Conservation (phyloP, 495 filamentous ascomycete species). For the Cudoniella acicularis region DNA sequence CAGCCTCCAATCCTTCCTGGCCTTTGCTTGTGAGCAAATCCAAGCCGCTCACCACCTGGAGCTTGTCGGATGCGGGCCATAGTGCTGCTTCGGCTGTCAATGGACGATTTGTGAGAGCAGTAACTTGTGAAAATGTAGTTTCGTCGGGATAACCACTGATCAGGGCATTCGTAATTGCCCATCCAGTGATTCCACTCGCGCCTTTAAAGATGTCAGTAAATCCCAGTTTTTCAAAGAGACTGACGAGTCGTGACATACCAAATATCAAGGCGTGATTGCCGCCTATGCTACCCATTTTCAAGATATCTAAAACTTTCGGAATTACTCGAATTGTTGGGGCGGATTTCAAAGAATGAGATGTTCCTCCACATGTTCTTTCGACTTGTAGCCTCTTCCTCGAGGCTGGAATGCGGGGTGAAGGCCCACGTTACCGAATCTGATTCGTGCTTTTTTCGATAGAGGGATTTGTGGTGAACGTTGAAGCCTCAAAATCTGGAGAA, state of each 20-base stretch:
- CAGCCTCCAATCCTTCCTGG: conserved; percentile 30
- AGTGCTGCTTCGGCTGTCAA: conserved; percentile 32
- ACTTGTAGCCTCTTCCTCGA: background rate
- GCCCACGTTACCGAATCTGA: background rate
- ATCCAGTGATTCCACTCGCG: conserved; percentile 40
- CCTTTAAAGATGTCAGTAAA: conserved; percentile 4
- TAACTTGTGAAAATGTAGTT: conserved; percentile 38
- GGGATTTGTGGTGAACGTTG: too few species aligned
- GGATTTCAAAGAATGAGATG: background rate
- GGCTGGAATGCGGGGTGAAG: background rate
- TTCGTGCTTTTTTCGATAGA: too few species aligned
- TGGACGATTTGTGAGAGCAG: conserved; percentile 41
- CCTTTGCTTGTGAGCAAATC: conserved; percentile 34
- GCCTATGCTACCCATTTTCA: background rate
- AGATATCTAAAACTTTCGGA: background rate
- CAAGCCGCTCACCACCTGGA: conserved; percentile 40
- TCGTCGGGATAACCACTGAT: conserved; percentile 37
- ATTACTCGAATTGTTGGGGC: background rate
- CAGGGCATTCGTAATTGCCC: conserved; percentile 43
- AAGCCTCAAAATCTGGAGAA: background rate
- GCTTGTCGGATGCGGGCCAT: conserved; percentile 38
- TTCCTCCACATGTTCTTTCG: background rate
- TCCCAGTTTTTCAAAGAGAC: background rate
- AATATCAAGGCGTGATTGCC: conserved; percentile 12
- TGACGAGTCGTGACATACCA: background rate